Percentiles rank a stretch among this genome's conserved stretches.
phyloP scores from a whole-genome alignment of 305 asterid species.

The Fraxinus angustifolia region DNA sequence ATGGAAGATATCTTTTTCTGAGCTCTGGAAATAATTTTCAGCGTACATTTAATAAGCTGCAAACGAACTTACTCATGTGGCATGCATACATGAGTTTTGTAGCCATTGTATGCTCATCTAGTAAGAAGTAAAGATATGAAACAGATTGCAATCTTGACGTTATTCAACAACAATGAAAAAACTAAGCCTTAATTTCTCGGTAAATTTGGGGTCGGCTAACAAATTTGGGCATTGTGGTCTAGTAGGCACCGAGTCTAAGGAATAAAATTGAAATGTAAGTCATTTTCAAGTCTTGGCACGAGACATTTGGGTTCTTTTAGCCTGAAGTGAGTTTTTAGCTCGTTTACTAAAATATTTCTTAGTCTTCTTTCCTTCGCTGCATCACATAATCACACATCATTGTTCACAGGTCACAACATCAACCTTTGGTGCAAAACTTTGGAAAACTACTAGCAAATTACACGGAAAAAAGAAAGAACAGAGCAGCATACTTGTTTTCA shows the following conservation, averaged over 20 bases:
- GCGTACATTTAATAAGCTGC: not conserved
- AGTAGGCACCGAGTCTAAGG: not conserved
- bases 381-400: not conserved
- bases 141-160: not conserved
- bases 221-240: not conserved
- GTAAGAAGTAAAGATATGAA: not conserved
- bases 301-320: not conserved
- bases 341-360: not conserved
- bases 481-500: constrained; percentile 63
- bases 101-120: not conserved
- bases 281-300: not conserved
- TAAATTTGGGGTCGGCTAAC: not conserved
- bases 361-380: not conserved
- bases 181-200: not conserved
- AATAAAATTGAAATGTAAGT: not conserved
- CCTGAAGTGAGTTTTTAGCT: not conserved
- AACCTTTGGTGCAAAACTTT: not conserved
- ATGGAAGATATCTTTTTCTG: constrained; percentile 60
- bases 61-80: not conserved
- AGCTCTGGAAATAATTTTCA: constrained; percentile 49
- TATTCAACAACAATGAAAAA: not conserved
- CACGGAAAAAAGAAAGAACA: not conserved
- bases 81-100: not conserved
- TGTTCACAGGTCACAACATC: not conserved
- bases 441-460: not conserved